Base-by-base conservation (phyloP, 2,329 filamentous ascomycete species). In the Venturia nashicola region DNA sequence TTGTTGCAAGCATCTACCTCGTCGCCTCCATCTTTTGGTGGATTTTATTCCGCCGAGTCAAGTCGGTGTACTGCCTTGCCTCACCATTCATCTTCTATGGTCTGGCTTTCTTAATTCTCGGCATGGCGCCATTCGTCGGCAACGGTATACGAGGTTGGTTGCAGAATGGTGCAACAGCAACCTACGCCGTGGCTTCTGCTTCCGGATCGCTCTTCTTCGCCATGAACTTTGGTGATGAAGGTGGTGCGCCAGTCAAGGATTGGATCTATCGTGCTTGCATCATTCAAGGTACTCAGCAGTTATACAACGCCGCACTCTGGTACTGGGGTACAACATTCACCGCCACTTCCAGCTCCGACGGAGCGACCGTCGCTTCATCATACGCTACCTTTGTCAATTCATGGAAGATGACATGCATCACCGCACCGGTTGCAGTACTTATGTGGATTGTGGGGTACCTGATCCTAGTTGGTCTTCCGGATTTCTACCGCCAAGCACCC, bases 261-360 rank as follows among this genome's bases (percentile, higher is more conserved):
- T 87, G 85, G 85, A 83, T 85, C n/a, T 86, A 84, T 74, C 80
- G 86, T 64, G 86, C 86, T 18, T 85, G 84, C 68, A 72, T 84
- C 14, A 86, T 88, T 61, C 84, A 87, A 71, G 86, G 86, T 51
- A 85, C 84, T 7, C 85, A 87, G 69, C 85, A 88, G 70, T 76
- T 85, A 66, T 88, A 87, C 71, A 79, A 86, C 61, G 80, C 84
- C 32, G 82, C 79, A 7, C 77, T 88, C 14, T 88, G 85, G 85
- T 87, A 83, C 70, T 88, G 86, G 86, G 86, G 85, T 39, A 79
- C 79, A 8, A 77, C 80, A 65, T 76, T 86, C 57, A 79, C 80
- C 42, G 67, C 73, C 40, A 72, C 78, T 55, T 76, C 74, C 5
- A n/a, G 32, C 11, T 75, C 77, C 59, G 76, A 73, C 8, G 80